Conservation (phyloP, 1,139 yeast genomes). For the Ogataea hybrid region DNA sequence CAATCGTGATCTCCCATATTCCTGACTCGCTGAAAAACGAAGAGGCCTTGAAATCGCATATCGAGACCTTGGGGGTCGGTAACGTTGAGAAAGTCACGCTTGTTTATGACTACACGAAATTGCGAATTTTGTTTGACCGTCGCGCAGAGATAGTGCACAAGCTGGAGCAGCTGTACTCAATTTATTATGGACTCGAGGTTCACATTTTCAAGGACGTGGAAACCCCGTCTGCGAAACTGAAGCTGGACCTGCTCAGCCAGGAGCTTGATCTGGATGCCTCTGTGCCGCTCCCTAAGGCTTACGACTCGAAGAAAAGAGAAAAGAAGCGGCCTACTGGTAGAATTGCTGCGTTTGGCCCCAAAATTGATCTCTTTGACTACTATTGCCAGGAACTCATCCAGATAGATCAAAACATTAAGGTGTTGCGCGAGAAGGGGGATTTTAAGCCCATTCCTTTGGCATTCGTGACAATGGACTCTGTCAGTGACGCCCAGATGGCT, state of each 20-base stretch:
- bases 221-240: conserved; percentile 27
- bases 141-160: conserved; percentile 37
- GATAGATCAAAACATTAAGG: conserved; percentile 55
- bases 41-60: conserved; percentile 47
- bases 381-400: conserved; percentile 54
- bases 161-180: conserved; percentile 48
- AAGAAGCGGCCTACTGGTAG: conserved; percentile 40
- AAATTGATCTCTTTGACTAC: conserved; percentile 64
- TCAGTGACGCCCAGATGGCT: conserved; percentile 84
- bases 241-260: conserved; percentile 9
- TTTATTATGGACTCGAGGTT: conserved; percentile 44
- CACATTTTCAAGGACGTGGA: conserved; percentile 20
- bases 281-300: conserved; percentile 21
- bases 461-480: conserved; percentile 81
- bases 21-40: conserved; percentile 45
- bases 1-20: conserved; percentile 56
- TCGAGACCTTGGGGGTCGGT: conserved; percentile 63
- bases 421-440: conserved; percentile 44
- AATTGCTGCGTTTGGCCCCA: conserved; percentile 50
- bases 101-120: conserved; percentile 53
- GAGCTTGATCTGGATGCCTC: conserved; percentile 9
- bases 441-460: conserved; percentile 51
- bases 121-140: conserved; percentile 41
- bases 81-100: conserved; percentile 53
- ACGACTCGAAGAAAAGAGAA: conserved; percentile 11